phyloP scores from a whole-genome alignment of 2,329 filamentous ascomycete genomes.

The Blastomyces silverae region DNA sequence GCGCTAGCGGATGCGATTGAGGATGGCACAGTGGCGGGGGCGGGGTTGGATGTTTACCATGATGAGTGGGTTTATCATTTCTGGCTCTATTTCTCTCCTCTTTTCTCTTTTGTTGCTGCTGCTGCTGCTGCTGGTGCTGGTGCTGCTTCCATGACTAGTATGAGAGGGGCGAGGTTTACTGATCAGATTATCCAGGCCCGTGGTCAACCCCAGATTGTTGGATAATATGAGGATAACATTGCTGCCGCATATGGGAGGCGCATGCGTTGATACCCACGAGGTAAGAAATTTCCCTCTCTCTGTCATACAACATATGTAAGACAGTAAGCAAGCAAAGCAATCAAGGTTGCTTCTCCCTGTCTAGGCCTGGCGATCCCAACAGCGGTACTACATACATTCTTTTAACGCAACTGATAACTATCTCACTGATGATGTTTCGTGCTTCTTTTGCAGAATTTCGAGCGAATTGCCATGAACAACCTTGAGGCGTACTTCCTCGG shows the following conservation, averaged over 20 bases:
- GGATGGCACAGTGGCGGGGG: conserved; percentile 57
- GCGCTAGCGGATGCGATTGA: conserved; percentile 63
- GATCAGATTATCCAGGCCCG: conserved; percentile 13
- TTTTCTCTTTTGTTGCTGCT: background rate
- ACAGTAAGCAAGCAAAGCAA: background rate
- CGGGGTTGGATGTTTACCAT: conserved; percentile 69
- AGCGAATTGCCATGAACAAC: conserved; percentile 21
- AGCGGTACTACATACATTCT: background rate
- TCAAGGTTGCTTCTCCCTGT: too few relatives aligned
- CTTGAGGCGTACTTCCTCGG: conserved; percentile 22
- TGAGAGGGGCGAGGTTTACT: background rate
- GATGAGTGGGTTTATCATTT: conserved; percentile 47
- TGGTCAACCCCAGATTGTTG: conserved; percentile 19
- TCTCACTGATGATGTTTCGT: background rate
- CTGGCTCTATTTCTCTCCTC: too few relatives aligned
- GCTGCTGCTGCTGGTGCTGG: background rate
- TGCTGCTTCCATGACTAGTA: background rate
- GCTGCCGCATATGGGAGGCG: conserved; percentile 22
- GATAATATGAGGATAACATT: conserved; percentile 21
- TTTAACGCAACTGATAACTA: background rate
- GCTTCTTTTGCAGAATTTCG: conserved; percentile 19
- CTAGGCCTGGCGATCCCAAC: background rate
- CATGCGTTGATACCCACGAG: conserved; percentile 17
- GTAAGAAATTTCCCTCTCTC: conserved; percentile 13
- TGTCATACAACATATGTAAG: background rate